A percentile compares a stretch with the other conserved stretches of the same genome.
Conservation (phyloP, 441 rosid species). For the Sinapis alba region DNA sequence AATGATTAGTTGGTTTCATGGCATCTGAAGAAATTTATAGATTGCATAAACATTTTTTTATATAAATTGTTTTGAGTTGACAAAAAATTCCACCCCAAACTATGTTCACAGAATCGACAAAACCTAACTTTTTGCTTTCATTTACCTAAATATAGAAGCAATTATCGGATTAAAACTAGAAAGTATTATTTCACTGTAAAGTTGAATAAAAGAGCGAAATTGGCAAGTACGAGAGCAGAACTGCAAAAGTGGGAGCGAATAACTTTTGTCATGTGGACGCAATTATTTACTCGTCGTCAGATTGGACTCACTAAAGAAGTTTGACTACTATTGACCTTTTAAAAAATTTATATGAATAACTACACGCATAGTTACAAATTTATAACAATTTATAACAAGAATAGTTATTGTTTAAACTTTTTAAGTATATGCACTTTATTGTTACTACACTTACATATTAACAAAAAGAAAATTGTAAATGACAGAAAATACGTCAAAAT, state of each 20-base stretch:
- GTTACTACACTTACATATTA: background rate
- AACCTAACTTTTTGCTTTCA: background rate
- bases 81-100: background rate
- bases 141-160: background rate
- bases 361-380: too few relatives aligned
- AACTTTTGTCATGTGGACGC: conserved; percentile 32
- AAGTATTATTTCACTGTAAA: background rate
- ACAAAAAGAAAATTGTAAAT: too few relatives aligned
- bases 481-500: too few relatives aligned
- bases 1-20: background rate
- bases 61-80: background rate
- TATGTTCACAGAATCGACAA: background rate
- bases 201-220: background rate
- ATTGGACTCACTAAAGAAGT: conserved; percentile 7
- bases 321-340: conserved; percentile 30
- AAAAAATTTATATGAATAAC: background rate
- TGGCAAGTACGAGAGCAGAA: conserved; percentile 13
- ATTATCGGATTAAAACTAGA: background rate
- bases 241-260: conserved; percentile 32
- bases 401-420: background rate
- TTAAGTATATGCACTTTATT: background rate
- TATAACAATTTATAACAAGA: background rate
- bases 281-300: conserved; percentile 21
- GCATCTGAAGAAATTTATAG: background rate
- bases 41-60: background rate